Percentiles rank a stretch among this genome's conserved stretches.
phyloP scores from a whole-genome alignment of 108 stramenopile genomes.

The Stephanodiscus minutulus region DNA sequence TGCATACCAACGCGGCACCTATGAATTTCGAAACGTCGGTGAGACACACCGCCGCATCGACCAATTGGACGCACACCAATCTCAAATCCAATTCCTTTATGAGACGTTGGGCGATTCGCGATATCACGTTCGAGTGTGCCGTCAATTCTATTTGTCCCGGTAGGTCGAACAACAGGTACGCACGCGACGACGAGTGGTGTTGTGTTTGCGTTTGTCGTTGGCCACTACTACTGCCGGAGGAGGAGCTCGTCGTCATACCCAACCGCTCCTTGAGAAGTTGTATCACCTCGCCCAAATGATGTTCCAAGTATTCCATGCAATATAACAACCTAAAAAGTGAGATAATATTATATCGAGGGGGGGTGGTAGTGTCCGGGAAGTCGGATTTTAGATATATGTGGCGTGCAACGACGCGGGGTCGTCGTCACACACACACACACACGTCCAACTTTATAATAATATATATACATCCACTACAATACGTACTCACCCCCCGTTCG shows the following conservation, averaged over 20 bases:
- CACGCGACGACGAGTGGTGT: slow-evolving; percentile 3
- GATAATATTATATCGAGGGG: no score
- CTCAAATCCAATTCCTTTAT: slow-evolving; percentile 81
- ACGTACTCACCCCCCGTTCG: slow-evolving; percentile 84
- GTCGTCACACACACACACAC: no score
- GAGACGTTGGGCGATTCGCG: slow-evolving; percentile 67
- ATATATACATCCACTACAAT: no score
- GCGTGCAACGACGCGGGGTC: no score
- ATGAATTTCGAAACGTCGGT: slow-evolving; percentile 88
- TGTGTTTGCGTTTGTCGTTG: no score
- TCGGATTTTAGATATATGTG: not conserved
- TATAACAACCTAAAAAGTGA: slow-evolving; percentile 68
- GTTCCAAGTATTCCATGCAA: slow-evolving; percentile 96
- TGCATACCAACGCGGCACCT: slow-evolving; percentile 90
- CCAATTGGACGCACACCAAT: slow-evolving; percentile 91
- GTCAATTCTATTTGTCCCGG: slow-evolving; percentile 98
- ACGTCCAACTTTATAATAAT: no score
- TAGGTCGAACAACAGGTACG: slow-evolving; percentile 93
- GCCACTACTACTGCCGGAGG: no score
- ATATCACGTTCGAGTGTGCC: slow-evolving; percentile 83
- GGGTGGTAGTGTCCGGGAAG: no score
- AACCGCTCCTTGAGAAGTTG: slow-evolving; percentile 48
- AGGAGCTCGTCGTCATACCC: no score
- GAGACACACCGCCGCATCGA: slow-evolving; percentile 93
- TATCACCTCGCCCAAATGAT: slow-evolving; percentile 64